Percentiles rank a stretch among this genome's conserved stretches.
These are phyloP conservation scores for Xylariaceae sp. DNA, from an alignment of 2,329 filamentous ascomycete genomes.

Conservation along the genomic window DNA sequence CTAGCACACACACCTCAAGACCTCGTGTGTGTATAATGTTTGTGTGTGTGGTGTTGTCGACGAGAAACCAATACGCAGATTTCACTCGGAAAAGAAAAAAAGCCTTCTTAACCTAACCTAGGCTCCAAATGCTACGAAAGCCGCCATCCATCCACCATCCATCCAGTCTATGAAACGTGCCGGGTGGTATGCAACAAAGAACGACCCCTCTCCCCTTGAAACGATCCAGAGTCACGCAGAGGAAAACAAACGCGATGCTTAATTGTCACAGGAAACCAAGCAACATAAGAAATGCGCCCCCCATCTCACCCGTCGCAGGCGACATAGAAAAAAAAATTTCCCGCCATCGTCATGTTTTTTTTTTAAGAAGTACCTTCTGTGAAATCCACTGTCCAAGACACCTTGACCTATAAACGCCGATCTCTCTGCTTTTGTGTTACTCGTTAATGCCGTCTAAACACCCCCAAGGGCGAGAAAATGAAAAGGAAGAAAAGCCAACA, in stretches of 20 bases:
- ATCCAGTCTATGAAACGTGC: background rate
- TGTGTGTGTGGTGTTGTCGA: too few relatives aligned
- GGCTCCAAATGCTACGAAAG: too few relatives aligned
- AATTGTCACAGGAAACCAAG: too few relatives aligned
- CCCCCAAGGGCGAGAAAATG: background rate
- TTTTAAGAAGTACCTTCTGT: background rate
- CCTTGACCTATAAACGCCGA: background rate
- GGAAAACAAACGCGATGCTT: background rate
- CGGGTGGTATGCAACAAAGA: background rate
- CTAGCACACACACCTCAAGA: too few relatives aligned
- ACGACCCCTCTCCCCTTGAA: background rate
- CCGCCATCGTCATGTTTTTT: background rate
- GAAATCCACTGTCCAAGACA: background rate
- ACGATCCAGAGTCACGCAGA: background rate
- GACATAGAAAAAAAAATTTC: background rate
- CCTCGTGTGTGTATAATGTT: too few relatives aligned
- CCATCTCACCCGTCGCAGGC: too few relatives aligned
- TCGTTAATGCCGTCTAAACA: background rate
- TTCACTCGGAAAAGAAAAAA: too few relatives aligned
- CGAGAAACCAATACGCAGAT: too few relatives aligned
- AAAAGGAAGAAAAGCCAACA: background rate
- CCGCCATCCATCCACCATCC: too few relatives aligned
- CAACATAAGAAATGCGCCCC: too few relatives aligned
- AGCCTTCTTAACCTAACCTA: too few relatives aligned
- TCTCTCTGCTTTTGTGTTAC: background rate